Conservation (phyloP, 1,284 basidiomycete species). For the Puccinia hordei region DNA sequence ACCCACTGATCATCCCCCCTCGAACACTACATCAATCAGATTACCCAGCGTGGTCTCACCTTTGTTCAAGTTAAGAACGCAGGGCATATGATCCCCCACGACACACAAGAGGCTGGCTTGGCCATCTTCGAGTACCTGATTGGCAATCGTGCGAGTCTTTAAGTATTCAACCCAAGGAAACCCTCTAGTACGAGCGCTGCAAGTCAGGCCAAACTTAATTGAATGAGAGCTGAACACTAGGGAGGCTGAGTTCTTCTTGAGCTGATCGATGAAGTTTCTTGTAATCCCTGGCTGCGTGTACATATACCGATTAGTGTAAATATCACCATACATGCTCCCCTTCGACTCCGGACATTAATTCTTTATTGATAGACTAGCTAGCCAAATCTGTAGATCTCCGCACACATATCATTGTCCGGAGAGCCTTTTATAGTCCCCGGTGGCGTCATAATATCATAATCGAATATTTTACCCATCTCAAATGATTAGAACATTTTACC, state of each 20-base stretch:
- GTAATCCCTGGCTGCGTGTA: not conserved
- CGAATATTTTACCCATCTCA: too few relatives aligned
- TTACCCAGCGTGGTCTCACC: constrained; percentile 19
- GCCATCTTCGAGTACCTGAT: constrained; percentile 56
- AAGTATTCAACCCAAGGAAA: not conserved
- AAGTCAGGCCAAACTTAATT: not conserved
- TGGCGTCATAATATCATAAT: too few relatives aligned
- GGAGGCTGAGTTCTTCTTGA: not conserved
- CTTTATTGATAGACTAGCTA: constrained; percentile 11
- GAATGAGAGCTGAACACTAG: not conserved
- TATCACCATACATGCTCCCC: not conserved
- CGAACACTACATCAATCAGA: not conserved
- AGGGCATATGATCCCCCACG: constrained; percentile 57
- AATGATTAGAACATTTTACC: too few relatives aligned
- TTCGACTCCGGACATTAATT: not conserved
- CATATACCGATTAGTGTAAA: constrained; percentile 5
- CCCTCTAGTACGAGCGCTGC: not conserved
- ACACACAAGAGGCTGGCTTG: constrained; percentile 55
- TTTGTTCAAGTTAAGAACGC: constrained; percentile 16
- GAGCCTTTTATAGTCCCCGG: too few relatives aligned
- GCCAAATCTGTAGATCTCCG: too few relatives aligned
- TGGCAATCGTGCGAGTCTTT: constrained; percentile 47
- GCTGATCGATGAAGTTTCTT: not conserved
- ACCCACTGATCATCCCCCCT: not conserved
- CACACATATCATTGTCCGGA: too few relatives aligned